Conservation (phyloP, 73 alveolate genomes). For the Breviolum minutum region DNA sequence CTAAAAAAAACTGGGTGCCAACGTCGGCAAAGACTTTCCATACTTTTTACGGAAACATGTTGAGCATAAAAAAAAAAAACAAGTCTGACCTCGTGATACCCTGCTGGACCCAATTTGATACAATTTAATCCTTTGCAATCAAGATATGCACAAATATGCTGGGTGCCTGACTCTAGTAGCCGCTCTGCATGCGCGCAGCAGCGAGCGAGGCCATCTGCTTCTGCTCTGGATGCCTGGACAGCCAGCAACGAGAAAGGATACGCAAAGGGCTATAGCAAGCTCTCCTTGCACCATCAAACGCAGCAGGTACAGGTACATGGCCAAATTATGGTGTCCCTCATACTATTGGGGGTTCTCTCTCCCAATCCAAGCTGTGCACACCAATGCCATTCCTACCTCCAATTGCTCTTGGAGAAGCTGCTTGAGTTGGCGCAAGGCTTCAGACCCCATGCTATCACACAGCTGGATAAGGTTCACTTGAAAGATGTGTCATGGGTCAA, state of each 20-base stretch:
- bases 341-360: not conserved
- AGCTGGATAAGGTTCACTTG: not conserved
- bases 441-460: not conserved
- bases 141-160: too few species aligned
- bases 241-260: not conserved
- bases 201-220: conserved; percentile 58
- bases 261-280: too few species aligned
- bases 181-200: conserved; percentile 84
- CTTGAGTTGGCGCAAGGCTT: not conserved
- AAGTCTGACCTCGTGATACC: too few species aligned
- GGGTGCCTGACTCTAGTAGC: not conserved
- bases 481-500: too few species aligned
- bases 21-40: too few species aligned
- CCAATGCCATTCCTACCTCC: conserved; percentile 1
- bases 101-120: too few species aligned
- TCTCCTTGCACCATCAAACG: not conserved
- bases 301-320: not conserved
- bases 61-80: too few species aligned
- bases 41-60: too few species aligned
- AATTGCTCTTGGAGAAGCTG: conserved; percentile 29
- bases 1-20: too few species aligned
- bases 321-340: not conserved
- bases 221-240: conserved; percentile 11
- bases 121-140: too few species aligned
- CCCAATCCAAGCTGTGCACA: too few species aligned